Conservation (phyloP, 2,329 filamentous ascomycete genomes). For the Colletotrichum sansevieriae region DNA sequence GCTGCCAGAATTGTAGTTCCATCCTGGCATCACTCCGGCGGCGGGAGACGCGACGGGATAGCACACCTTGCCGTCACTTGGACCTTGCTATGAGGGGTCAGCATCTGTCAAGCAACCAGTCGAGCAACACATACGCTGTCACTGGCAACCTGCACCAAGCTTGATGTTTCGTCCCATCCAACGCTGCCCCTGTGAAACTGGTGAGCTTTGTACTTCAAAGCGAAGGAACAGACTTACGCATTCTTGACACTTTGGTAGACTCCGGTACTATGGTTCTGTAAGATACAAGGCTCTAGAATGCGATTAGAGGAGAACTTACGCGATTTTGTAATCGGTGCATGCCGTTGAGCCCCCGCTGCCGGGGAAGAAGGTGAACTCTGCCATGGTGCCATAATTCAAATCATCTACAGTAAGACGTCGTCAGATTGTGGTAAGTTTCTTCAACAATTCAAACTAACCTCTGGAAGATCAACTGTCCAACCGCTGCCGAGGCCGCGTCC, state of each 20-base stretch:
- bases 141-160: not conserved
- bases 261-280: not conserved
- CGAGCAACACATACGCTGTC: constrained; percentile 1
- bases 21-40: not conserved
- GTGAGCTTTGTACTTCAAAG: constrained; percentile 1
- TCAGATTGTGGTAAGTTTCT: not conserved
- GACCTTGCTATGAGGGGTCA: not conserved
- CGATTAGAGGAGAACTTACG: not conserved
- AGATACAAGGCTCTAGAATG: constrained; percentile 1
- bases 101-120: not conserved
- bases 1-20: constrained; percentile 2
- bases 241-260: constrained; percentile 2
- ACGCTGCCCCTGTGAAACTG: not conserved
- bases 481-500: not conserved
- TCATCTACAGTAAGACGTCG: not conserved
- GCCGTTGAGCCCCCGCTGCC: not conserved
- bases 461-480: not conserved
- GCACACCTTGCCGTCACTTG: constrained; percentile 1
- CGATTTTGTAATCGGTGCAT: not conserved
- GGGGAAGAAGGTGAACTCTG: not conserved
- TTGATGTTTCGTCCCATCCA: constrained; percentile 1
- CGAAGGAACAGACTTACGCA: not conserved
- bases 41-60: not conserved
- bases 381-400: constrained; percentile 14
- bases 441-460: not conserved